Evolutionary conservation across 768 basidiomycete genomes (phyloP), one percentile per base, ranked within the genome.

Genomic region (Mycena chlorophos): DNA sequence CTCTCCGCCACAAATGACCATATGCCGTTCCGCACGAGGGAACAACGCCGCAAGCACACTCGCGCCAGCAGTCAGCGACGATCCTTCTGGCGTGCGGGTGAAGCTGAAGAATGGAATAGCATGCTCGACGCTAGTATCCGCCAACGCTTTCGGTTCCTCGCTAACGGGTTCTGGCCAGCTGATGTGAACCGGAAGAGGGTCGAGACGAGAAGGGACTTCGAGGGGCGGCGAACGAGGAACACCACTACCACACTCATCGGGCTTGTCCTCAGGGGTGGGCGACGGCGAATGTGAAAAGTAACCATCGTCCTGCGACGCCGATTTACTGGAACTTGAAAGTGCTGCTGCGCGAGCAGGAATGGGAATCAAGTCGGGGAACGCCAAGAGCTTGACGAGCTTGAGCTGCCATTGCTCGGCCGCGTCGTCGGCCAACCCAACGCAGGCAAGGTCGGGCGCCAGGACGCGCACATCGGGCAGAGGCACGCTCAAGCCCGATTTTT

Each of bases 51-150:
- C 82, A 10, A 93, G 81, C 22, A 87, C 70, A 34, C 78, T 74
- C 10, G 85, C 82, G 50, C 88, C 87, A 3, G 89, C 84, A 2
- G 88, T 89, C 49, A 93, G 73, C 12, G 87, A 89, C 22, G 88
- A 87, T 2, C 87, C 87, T 68, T 91, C 90, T 20, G 77, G 70
- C 5, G 89, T 90, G 57, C 88, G 78, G 17, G 89, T 91, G 65
- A 91, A 87, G 59, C 83, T 88, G 70, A 91, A 85, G 72, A 93
- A 91, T 2, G 88, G 84, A n/a, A 86, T 77, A n/a, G 65, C 54
- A 10, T 49, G 43, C 30, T 52, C 58, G 51, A 42, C 64, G n/a
- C n/a, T n/a, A n/a, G n/a, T n/a, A n/a, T n/a, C n/a, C 22, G 23
- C 29, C 39, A 49, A 63, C 19, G 55, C 47, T 30, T 43, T 51